Evolutionary conservation across 2,329 filamentous ascomycete genomes (phyloP).

Genomic region (Paraphaeosphaeria sporulosa): DNA sequence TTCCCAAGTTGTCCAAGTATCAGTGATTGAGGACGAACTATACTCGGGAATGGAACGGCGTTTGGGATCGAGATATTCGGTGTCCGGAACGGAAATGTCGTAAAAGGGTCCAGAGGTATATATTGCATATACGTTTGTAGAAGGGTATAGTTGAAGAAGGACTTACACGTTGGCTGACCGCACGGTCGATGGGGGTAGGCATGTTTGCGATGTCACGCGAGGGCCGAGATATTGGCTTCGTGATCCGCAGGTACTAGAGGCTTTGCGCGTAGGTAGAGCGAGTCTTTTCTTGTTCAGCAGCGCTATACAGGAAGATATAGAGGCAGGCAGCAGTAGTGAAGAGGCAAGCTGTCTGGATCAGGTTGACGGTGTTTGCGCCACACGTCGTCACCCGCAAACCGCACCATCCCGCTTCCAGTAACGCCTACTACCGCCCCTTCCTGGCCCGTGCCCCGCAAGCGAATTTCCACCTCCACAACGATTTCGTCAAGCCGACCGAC

Average conservation of each 20-base stretch:
- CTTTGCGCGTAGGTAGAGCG: background rate
- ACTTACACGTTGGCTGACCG: constrained; percentile 54
- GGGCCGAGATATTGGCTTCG: background rate
- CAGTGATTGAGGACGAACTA: background rate
- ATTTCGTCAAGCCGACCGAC: constrained; percentile 26
- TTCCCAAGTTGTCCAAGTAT: background rate
- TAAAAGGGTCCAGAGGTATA: too few species aligned
- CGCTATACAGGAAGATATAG: background rate
- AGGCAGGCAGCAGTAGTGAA: constrained; percentile 22
- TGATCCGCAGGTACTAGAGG: background rate
- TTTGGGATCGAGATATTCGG: too few species aligned
- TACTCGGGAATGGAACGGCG: too few species aligned
- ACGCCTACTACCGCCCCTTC: constrained; percentile 33
- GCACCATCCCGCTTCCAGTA: constrained; percentile 28
- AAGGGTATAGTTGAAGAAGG: background rate
- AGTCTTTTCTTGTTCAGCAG: background rate
- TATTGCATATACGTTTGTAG: background rate
- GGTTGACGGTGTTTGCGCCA: constrained; percentile 28
- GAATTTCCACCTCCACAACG: constrained; percentile 45
- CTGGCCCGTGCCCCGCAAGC: constrained; percentile 44
- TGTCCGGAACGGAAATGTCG: too few species aligned
- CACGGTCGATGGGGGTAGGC: constrained; percentile 60
- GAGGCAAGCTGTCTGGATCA: constrained; percentile 15
- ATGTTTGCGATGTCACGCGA: constrained; percentile 38
- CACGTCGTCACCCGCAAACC: constrained; percentile 29